Conservation (phyloP, 2,329 filamentous ascomycete species). For the Venturia asperata region DNA sequence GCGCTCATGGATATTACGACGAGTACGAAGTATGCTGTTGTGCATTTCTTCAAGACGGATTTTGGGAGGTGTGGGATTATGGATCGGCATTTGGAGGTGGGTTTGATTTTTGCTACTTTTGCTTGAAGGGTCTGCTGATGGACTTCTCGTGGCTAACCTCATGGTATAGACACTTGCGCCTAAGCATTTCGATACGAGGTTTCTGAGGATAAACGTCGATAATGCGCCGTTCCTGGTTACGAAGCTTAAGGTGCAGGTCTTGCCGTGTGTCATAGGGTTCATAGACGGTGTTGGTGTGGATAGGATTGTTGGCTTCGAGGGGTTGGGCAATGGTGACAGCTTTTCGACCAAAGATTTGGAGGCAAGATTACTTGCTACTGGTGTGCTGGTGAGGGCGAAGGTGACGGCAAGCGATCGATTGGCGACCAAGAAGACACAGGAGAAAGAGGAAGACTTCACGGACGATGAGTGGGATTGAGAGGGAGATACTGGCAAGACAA, state of each 20-base stretch:
- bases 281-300: constrained; percentile 49
- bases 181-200: constrained; percentile 52
- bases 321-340: constrained; percentile 46
- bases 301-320: constrained; percentile 53
- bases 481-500: neutral
- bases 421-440: constrained; percentile 21
- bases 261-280: constrained; percentile 53
- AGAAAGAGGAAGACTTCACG: constrained; percentile 26
- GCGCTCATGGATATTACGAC: constrained; percentile 54
- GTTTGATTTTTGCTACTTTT: neutral
- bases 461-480: constrained; percentile 32
- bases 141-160: neutral
- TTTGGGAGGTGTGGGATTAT: constrained; percentile 56
- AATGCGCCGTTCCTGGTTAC: constrained; percentile 54
- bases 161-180: constrained; percentile 40
- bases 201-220: constrained; percentile 52
- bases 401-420: constrained; percentile 13
- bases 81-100: constrained; percentile 50
- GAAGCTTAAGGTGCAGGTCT: constrained; percentile 50
- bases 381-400: constrained; percentile 47
- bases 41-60: constrained; percentile 59
- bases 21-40: constrained; percentile 48
- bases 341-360: constrained; percentile 51
- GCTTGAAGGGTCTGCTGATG: neutral
- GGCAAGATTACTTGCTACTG: constrained; percentile 42